Evolutionary conservation across 1,284 basidiomycete species (phyloP), one percentile per base, ranked within the genome.

Genomic region (Farysia itapuensis): DNA sequence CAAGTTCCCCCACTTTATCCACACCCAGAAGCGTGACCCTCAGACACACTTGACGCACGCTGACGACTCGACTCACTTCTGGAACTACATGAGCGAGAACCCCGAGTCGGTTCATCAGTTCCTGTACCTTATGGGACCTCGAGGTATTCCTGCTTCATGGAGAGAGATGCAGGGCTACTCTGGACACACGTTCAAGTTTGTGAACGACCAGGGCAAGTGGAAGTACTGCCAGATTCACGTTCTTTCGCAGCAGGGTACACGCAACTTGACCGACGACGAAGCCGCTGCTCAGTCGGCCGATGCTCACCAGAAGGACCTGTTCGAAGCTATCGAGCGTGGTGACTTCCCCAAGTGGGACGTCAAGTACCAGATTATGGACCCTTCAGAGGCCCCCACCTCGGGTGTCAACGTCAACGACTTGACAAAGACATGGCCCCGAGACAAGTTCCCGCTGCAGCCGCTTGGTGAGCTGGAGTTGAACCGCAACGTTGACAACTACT

Each of bases 261-360:
- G 61, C 38, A 54, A 64, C 26, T 25, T 57, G 14, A 46, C 49
- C 21, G 47, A 60, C 22, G 65, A 58, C 21, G 57, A 61, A 13
- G 64, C 64, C 1, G 67, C 47, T 14, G 30, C 16, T 11, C 30
- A 46, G 21, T 58, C 52, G 12, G 61, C 67, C 15, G 67, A 67
- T 30, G 49, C 42, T 20, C 53, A 64, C 36, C 64, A 67, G 32
- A 48, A 64, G 41, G 70, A 74, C 43, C 44, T 74, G 15, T 74
- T 54, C 32, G 47, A 71, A 14, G 44, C 70, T 15, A 77, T 77
- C 34, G 67, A 69, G 32, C 26, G 44, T 1, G 70, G 68, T 11
- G 52, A 67, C 15, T 71, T 49, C 53, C 73, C 73, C 19, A 67
- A 68, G 35, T 74, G 72, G 71, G 61, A 65, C 19, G 57, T 73